Conservation (phyloP, 495 filamentous ascomycete species). For the Lichina pygmaea region DNA sequence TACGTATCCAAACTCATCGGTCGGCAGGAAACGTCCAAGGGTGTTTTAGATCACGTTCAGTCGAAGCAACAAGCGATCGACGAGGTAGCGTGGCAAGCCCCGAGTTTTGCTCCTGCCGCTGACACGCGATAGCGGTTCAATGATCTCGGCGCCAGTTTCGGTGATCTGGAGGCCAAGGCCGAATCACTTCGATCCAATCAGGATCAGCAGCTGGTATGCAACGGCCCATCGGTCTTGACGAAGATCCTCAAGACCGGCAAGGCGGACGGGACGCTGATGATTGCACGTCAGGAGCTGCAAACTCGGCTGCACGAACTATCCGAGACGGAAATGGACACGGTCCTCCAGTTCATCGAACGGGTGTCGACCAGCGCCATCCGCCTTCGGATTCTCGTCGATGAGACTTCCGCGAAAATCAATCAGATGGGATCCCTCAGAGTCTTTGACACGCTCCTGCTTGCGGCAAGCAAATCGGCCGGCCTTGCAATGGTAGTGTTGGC, state of each 20-base stretch:
- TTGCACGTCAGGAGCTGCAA: constrained; percentile 6
- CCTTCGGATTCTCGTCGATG: constrained; percentile 16
- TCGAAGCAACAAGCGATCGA: constrained; percentile 4
- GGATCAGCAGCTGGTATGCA: constrained; percentile 9
- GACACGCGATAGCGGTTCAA: constrained; percentile 11
- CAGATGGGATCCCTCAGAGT: constrained; percentile 7
- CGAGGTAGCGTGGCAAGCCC: not conserved
- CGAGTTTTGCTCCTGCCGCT: constrained; percentile 1
- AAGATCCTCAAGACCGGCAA: too few relatives aligned
- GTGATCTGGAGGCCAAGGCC: constrained; percentile 13
- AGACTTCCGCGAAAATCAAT: constrained; percentile 13
- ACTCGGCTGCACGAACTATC: constrained; percentile 12
- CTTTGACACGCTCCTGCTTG: not conserved
- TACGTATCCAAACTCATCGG: constrained; percentile 8
- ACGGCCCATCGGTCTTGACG: too few relatives aligned
- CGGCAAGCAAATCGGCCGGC: not conserved
- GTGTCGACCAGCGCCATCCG: constrained; percentile 14
- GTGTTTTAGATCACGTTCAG: not conserved
- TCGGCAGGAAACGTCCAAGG: constrained; percentile 11
- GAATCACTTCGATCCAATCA: constrained; percentile 15
- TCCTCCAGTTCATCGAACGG: constrained; percentile 16
- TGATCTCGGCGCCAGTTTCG: constrained; percentile 13
- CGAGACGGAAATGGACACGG: constrained; percentile 13
- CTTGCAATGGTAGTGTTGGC: not conserved
- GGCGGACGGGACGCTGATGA: too few relatives aligned